Evolutionary conservation across 192 early-diverging fungal genomes (phyloP).

Genomic region (Backusella psychrophila): DNA sequence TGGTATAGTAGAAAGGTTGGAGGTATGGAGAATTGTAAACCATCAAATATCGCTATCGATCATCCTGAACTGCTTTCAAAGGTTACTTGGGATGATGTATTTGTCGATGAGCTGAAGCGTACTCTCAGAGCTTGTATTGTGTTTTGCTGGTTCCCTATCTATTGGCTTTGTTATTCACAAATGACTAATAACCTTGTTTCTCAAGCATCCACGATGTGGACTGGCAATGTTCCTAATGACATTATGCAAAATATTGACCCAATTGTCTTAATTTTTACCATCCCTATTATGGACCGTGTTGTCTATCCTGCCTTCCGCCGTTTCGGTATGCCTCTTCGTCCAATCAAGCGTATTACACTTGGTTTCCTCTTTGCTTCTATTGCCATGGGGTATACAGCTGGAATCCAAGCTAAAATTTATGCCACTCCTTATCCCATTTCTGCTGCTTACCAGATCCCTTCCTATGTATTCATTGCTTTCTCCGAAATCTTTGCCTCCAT

Average conservation of each 20-base stretch:
- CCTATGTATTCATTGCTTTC: conserved; percentile 59
- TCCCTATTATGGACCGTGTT: conserved; percentile 65
- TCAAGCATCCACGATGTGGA: conserved; percentile 59
- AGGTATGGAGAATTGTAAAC: conserved; percentile 61
- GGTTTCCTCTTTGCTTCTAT: conserved; percentile 60
- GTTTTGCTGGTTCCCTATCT: conserved; percentile 69
- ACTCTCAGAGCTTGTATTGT: conserved; percentile 64
- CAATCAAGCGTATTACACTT: conserved; percentile 61
- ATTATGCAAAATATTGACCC: conserved; percentile 66
- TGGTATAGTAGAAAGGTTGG: conserved; percentile 31
- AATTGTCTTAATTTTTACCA: conserved; percentile 60
- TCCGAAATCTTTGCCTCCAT: conserved; percentile 71
- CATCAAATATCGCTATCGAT: conserved; percentile 42
- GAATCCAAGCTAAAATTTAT: conserved; percentile 64
- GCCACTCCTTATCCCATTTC: conserved; percentile 51
- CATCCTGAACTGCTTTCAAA: conserved; percentile 18
- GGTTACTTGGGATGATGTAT: conserved; percentile 66
- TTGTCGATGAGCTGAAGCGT: conserved; percentile 64
- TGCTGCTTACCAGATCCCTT: conserved; percentile 51
- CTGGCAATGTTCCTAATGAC: conserved; percentile 58
- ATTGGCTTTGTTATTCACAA: conserved; percentile 71
- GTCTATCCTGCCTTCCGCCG: conserved; percentile 59
- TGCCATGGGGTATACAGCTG: conserved; percentile 60
- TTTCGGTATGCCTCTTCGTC: conserved; percentile 50
- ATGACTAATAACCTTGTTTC: conserved; percentile 64